Percentiles rank a stretch among this genome's conserved stretches.
These are phyloP conservation scores for Nakaseomyces sp. DNA, from an alignment of 1,139 yeast genomes.

Conservation along the genomic window DNA sequence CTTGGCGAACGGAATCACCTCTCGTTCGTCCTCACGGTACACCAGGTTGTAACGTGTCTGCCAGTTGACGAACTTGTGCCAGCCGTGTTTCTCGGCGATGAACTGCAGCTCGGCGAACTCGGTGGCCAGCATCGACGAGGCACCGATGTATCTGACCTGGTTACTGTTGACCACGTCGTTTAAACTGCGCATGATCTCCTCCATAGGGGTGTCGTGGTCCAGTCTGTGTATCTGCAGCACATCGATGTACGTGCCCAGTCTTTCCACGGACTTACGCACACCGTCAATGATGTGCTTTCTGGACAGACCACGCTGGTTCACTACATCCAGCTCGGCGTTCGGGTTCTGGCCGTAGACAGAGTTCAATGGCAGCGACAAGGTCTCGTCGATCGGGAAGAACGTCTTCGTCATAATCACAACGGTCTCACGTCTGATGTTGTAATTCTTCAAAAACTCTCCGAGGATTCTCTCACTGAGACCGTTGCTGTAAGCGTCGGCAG, in stretches of 20 bases:
- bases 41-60: constrained; percentile 43
- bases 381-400: constrained; percentile 24
- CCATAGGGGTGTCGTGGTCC: constrained; percentile 36
- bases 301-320: too few relatives aligned
- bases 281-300: constrained; percentile 35
- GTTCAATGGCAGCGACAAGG: constrained; percentile 6
- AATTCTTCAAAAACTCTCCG: constrained; percentile 35
- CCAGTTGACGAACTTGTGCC: constrained; percentile 42
- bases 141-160: constrained; percentile 39
- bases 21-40: constrained; percentile 43
- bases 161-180: constrained; percentile 27
- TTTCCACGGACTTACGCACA: constrained; percentile 33
- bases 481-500: constrained; percentile 37
- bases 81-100: constrained; percentile 37
- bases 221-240: constrained; percentile 42
- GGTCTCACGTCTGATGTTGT: constrained; percentile 32
- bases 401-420: constrained; percentile 37
- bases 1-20: constrained; percentile 37
- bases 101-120: constrained; percentile 39
- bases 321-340: background rate
- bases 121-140: constrained; percentile 39
- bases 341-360: constrained; percentile 33
- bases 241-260: constrained; percentile 45
- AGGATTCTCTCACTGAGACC: constrained; percentile 34
- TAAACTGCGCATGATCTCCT: constrained; percentile 41